Conservation (phyloP, 495 filamentous ascomycete species). For the Penicillium mononematosum region DNA sequence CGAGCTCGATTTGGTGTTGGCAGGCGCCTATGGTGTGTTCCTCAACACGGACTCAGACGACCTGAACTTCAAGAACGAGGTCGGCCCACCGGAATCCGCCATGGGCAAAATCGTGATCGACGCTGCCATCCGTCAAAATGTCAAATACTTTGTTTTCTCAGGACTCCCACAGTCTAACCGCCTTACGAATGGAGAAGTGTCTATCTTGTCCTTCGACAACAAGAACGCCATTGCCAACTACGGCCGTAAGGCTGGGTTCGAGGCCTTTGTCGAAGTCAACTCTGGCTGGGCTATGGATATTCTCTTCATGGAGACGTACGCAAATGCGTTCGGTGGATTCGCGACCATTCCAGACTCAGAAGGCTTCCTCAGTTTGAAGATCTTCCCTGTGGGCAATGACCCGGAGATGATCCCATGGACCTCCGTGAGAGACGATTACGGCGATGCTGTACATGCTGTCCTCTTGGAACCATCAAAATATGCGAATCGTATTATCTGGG, state of each 20-base stretch:
- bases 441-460: slow-evolving; percentile 36
- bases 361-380: slow-evolving; percentile 19
- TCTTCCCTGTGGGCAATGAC: slow-evolving; percentile 30
- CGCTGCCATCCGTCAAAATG: slow-evolving; percentile 21
- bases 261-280: slow-evolving; percentile 19
- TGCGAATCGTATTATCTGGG: too few relatives aligned
- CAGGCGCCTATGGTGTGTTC: slow-evolving; percentile 27
- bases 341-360: slow-evolving; percentile 22
- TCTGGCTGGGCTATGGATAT: slow-evolving; percentile 33
- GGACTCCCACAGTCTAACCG: slow-evolving; percentile 15
- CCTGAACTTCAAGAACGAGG: slow-evolving; percentile 17
- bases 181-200: slow-evolving; percentile 22
- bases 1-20: too few relatives aligned
- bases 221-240: slow-evolving; percentile 30
- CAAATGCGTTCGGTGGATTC: slow-evolving; percentile 32
- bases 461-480: slow-evolving; percentile 25
- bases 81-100: slow-evolving; percentile 26
- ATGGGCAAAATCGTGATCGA: slow-evolving; percentile 32
- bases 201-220: background rate
- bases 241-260: slow-evolving; percentile 15
- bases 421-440: slow-evolving; percentile 31
- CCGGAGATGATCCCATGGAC: slow-evolving; percentile 28
- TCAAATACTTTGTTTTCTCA: slow-evolving; percentile 32
- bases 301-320: slow-evolving; percentile 23
- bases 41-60: slow-evolving; percentile 39